Evolutionary conservation across 495 filamentous ascomycete species (phyloP).

Genomic region (Annulohypoxylon moriforme): DNA sequence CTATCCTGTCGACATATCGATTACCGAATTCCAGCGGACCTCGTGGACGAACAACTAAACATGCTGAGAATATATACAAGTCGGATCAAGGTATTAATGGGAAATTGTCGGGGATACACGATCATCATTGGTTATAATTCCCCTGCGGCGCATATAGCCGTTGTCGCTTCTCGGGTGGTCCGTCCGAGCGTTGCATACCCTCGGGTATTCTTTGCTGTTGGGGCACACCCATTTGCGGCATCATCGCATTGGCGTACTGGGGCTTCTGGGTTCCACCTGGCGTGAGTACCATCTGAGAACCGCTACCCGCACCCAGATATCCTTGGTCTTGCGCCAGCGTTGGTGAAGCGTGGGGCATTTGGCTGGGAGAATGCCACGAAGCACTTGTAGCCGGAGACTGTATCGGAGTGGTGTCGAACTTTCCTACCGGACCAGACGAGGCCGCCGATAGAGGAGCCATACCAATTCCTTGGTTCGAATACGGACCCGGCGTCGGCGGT

Average conservation of each 20-base stretch:
- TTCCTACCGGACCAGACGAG: conserved; percentile 60
- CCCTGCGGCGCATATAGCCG: conserved; percentile 53
- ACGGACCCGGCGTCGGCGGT: conserved; percentile 46
- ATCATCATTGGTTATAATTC: conserved; percentile 47
- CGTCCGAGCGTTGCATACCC: conserved; percentile 45
- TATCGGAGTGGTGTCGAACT: conserved; percentile 85
- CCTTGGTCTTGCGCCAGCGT: conserved; percentile 56
- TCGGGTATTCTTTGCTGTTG: conserved; percentile 48
- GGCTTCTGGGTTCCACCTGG: conserved; percentile 56
- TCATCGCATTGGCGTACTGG: conserved; percentile 49
- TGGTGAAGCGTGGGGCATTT: conserved; percentile 72
- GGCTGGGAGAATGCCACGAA: conserved; percentile 79
- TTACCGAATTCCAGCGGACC: conserved; percentile 18
- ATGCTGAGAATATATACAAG: conserved; percentile 46
- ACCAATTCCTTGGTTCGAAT: conserved; percentile 72
- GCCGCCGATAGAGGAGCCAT: conserved; percentile 60
- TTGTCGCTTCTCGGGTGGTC: conserved; percentile 52
- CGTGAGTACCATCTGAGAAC: conserved; percentile 57
- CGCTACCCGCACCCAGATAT: conserved; percentile 54
- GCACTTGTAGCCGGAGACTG: conserved; percentile 77
- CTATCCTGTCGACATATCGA: conserved; percentile 20
- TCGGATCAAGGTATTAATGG: conserved; percentile 28
- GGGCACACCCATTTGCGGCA: conserved; percentile 49
- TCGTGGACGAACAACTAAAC: conserved; percentile 21
- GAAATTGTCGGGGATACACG: neutral